Base-by-base conservation (phyloP, 2,329 filamentous ascomycete genomes). In the Xylariaceae sp. region DNA sequence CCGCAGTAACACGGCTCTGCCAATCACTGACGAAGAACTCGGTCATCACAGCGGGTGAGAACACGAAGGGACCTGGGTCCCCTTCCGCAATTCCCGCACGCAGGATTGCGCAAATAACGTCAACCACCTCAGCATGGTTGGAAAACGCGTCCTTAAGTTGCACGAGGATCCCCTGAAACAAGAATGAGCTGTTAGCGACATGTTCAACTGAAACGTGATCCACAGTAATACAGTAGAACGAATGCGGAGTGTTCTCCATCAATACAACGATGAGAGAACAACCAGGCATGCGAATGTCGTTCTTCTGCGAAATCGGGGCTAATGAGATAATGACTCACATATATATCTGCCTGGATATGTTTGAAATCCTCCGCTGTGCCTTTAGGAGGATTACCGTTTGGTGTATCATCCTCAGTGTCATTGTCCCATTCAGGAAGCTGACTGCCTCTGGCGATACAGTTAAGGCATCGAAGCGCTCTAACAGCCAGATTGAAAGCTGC, bases 21-120 rank as follows among this genome's bases (percentile, higher is more conserved):
- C 82, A 74, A 1, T 74, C 77, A 18, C 81, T 81, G 2, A 81
- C 78, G 51, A 94, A 78, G 70, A 89, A 88, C 48, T 84, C 78
- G 9, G 86, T 83, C n/a, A 89, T 83, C 63, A 85, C 79, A 0
- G 80, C 75, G 0, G 88, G 79, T 2, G 87, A 81, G 61, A 95
- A 84, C 7, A 92, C 89, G 66, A 94, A 93, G 0, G 89, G 88
- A 0, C 90, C 90, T 2, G 88, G 83, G 30, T 85, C 82, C 0
- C 80, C 82, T 72, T 95, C 90, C 0, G 86, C 86, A 68, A 92
- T 92, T 0, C 90, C 90, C 17, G 85, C 82, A 47, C 86, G 84
- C 53, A 93, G 79, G 52, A 92, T 83, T 59, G 80, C 80, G 73
- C 90, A 94, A 39, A 87, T 84, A 3, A 84, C 80, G 67, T 92